These are phyloP conservation scores for Hymenotorrendiella dingleyae DNA, from an alignment of 2,329 filamentous ascomycete genomes.

Conservation along the genomic window DNA sequence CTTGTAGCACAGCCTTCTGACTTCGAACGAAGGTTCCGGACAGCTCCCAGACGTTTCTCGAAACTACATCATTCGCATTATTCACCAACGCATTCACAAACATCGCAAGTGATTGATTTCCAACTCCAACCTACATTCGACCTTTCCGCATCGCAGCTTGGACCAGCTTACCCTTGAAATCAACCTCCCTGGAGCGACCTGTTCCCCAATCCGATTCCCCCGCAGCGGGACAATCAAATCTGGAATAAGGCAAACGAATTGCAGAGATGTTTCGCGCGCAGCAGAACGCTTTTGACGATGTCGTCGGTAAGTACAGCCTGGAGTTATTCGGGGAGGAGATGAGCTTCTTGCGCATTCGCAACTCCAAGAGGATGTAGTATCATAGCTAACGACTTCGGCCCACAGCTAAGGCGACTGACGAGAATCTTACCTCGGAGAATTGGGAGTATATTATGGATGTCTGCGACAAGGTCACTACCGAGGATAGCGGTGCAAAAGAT, in stretches of 20 bases:
- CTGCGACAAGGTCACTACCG: conserved; percentile 35
- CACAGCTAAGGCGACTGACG: conserved; percentile 81
- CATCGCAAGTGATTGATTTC: no score
- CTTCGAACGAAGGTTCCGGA: no score
- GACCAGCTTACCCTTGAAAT: no score
- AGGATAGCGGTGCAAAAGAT: conserved; percentile 51
- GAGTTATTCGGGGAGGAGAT: conserved; percentile 16
- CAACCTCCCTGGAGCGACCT: neutral
- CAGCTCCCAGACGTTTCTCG: no score
- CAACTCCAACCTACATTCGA: no score
- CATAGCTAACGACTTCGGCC: conserved; percentile 12
- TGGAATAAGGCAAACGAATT: conserved; percentile 6
- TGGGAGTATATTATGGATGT: conserved; percentile 55
- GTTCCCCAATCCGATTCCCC: neutral
- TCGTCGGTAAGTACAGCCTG: conserved; percentile 62
- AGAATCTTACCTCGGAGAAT: conserved; percentile 75
- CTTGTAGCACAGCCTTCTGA: no score
- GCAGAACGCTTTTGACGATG: conserved; percentile 65
- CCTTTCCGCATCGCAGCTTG: no score
- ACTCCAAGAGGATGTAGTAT: conserved; percentile 6
- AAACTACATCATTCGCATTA: no score
- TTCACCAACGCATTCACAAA: no score
- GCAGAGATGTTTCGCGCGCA: conserved; percentile 51
- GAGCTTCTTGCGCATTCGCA: neutral
- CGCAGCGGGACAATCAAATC: conserved; percentile 1